Conservation (phyloP, 768 basidiomycete genomes). For the Auricularia sp. region DNA sequence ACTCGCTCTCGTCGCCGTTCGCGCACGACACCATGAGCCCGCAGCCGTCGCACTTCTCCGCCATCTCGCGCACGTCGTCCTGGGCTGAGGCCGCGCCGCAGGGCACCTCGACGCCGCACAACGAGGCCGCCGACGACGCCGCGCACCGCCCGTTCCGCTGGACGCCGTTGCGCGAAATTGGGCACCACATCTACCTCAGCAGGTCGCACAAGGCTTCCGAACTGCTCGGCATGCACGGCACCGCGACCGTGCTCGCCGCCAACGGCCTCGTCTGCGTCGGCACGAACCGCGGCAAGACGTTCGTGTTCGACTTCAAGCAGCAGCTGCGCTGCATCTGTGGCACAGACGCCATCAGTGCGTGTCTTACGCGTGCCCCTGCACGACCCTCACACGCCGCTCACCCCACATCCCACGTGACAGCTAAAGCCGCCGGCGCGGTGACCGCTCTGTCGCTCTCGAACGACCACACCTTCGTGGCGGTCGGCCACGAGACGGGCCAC, state of each 20-base stretch:
- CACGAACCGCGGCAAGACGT: conserved; percentile 63
- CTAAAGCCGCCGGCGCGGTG: conserved; percentile 56
- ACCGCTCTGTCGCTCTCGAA: conserved; percentile 87
- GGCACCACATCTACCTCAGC: conserved; percentile 43
- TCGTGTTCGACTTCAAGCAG: conserved; percentile 88
- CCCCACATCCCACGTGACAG: conserved; percentile 24
- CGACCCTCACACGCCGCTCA: neutral
- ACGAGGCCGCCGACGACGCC: conserved; percentile 10
- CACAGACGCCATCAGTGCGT: conserved; percentile 50
- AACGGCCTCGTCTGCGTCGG: conserved; percentile 88
- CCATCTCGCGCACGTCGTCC: conserved; percentile 60
- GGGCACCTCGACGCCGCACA: conserved; percentile 18
- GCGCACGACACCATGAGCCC: conserved; percentile 36
- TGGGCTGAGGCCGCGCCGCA: conserved; percentile 33
- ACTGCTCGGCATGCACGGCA: conserved; percentile 50
- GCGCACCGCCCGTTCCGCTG: conserved; percentile 63
- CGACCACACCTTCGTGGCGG: conserved; percentile 87
- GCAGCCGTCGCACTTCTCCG: conserved; percentile 54
- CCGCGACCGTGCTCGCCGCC: conserved; percentile 71
- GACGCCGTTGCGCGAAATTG: conserved; percentile 54
- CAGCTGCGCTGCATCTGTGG: conserved; percentile 72
- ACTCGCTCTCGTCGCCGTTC: conserved; percentile 33
- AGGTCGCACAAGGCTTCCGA: conserved; percentile 48
- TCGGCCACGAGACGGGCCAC: conserved; percentile 76
- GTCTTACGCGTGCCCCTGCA: neutral